Evolutionary conservation across 495 filamentous ascomycete genomes (phyloP), one percentile per base, ranked within the genome.

Genomic region (Monascus purpureus): DNA sequence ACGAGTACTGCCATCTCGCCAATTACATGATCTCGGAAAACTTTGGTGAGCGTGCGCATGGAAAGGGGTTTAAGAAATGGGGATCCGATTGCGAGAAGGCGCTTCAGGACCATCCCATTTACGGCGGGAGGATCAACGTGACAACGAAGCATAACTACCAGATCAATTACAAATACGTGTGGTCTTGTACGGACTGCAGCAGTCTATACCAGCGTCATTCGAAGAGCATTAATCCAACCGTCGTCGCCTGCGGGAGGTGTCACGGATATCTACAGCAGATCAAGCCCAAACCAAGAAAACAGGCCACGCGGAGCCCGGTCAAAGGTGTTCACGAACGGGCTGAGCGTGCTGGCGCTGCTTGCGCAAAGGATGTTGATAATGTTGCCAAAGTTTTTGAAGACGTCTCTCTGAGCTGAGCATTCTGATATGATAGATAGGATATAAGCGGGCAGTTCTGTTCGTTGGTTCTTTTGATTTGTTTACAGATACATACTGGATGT

Each of bases 1-100:
- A 97, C 52, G 90, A 97, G 41, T 97, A 85, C 62, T 95, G 88
- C 55, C 90, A 97, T 49, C 63, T 96, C 1, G 76, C 82, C 18
- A 87, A 81, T 45, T 92, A 80, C 53, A 84, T 95, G 65, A 63
- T 95, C 30, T 70, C 65, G 19, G 65, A 73, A 11, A 56, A 80
- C 14, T 65, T 63, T 13, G 70, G 70, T 19, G 68, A 80, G 34
- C 78, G 20, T 22, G 20, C 84, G 1, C 90, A 96, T 47, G 88
- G 87, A 8, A 56, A 63, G 9, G 77, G 80, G 39, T 96, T 96
- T 65, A 84, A 93, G 55, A 41, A 53, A 13, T 94, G 68, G 70
- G 74, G 72, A 1, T 37, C 41, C 8, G 59, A 61, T 45, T 67
- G 67, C 48, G 55, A 56, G 4, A 38, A 49, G 4, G 43, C 55